These are phyloP conservation scores for Blastobotrys raffinosifermentans DNA, from an alignment of 1,139 yeast genomes.

Conservation along the genomic window DNA sequence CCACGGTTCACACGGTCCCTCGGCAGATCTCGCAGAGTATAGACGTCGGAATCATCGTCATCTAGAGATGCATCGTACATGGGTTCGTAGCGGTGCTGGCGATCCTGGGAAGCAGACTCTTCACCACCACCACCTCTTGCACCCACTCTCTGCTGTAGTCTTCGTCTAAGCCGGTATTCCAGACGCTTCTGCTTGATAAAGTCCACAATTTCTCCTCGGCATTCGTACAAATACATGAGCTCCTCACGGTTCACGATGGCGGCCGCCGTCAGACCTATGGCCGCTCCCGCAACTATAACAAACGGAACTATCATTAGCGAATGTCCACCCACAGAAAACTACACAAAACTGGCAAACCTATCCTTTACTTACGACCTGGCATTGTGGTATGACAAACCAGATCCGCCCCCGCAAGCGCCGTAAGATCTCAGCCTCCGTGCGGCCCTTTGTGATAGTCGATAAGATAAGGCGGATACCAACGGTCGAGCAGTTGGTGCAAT, in stretches of 20 bases:
- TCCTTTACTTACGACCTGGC: background rate
- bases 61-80: conserved; percentile 5
- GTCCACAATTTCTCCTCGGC: conserved; percentile 14
- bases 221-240: conserved; percentile 16
- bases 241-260: conserved; percentile 25
- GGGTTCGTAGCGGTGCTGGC: conserved; percentile 1
- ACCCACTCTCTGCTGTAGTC: conserved; percentile 9
- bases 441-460: too few species aligned
- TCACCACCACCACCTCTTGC: conserved; percentile 3
- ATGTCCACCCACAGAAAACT: background rate
- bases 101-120: conserved; percentile 1
- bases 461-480: too few species aligned
- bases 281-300: conserved; percentile 22
- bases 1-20: too few species aligned
- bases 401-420: too few species aligned
- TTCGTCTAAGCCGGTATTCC: conserved; percentile 16
- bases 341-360: background rate
- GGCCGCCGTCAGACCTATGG: conserved; percentile 25
- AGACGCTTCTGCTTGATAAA: conserved; percentile 18
- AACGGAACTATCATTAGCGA: conserved; percentile 17
- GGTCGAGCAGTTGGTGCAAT: too few species aligned
- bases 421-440: too few species aligned
- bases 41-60: conserved; percentile 13
- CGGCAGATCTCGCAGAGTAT: conserved; percentile 2
- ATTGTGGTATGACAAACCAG: background rate